phyloP scores from a whole-genome alignment of 75 land plant species.

The Cunninghamia lanceolata region DNA sequence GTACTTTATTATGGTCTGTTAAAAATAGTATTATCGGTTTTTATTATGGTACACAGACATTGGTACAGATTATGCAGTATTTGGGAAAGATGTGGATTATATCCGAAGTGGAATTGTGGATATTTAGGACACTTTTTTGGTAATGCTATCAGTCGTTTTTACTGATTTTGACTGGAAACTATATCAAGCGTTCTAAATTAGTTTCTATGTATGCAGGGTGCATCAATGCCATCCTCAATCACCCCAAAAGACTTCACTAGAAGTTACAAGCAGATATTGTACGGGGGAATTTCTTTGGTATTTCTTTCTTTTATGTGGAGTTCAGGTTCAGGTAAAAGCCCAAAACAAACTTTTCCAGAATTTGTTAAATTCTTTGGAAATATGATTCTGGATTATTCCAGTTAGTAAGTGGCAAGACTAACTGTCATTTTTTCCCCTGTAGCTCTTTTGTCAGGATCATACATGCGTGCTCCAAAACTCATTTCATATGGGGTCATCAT shows the following conservation, averaged over 20 bases:
- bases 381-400: conserved; percentile 3
- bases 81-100: not conserved
- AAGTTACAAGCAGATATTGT: conserved; percentile 44
- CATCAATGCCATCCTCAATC: conserved; percentile 16
- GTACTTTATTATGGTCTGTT: no score
- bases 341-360: not conserved
- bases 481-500: conserved; percentile 43
- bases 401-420: not conserved
- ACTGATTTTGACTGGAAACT: not conserved
- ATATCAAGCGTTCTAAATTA: not conserved
- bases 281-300: conserved; percentile 53
- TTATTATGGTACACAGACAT: not conserved
- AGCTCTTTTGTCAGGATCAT: conserved; percentile 45
- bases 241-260: conserved; percentile 9
- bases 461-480: conserved; percentile 39
- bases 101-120: not conserved
- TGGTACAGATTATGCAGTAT: not conserved
- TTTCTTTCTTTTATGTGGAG: conserved; percentile 47
- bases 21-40: no score
- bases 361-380: not conserved
- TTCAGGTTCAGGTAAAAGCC: conserved; percentile 43
- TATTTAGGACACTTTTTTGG: not conserved
- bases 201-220: conserved; percentile 21
- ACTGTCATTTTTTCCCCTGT: conserved; percentile 1
- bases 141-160: not conserved